Evolutionary conservation across 768 basidiomycete genomes (phyloP), one percentile per base, ranked within the genome.

Genomic region (Phallus indusiatus): DNA sequence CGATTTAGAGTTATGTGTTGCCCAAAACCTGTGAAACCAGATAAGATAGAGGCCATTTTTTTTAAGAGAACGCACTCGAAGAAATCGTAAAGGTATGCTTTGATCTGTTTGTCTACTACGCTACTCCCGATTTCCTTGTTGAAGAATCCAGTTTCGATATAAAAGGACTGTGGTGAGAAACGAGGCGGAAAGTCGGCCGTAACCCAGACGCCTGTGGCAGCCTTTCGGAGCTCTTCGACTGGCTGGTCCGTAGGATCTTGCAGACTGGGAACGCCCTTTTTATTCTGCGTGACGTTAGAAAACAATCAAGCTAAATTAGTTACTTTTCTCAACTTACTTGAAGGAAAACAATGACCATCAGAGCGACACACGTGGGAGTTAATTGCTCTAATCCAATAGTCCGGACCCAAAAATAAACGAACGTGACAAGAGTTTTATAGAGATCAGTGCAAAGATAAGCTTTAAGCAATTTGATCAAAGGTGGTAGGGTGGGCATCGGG

Each of bases 301-400:
- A 55, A 35, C 18, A 55, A 17, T 10, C 10, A 46, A 17, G 9
- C 21, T n/a, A 17, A 36, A 35, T 14, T 37, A 42, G 48, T 8
- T 28, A 21, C 2, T 33, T 28, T 9, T 5, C 20, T 18, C 47
- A 8, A 14, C 56, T 28, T 7, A 47, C 47, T 28, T 54, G 24
- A 17, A 64, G 56, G 21, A 35, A 64, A 14, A 46, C 55, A 28
- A 64, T 59, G 34, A 64, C 52, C 62, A 64, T 62, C 24, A 62
- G 53, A 47, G 56, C 54, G 16, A 64, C 36, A 46, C 63, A 64
- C 18, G 63, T 36, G 17, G 60, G 46, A 12, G 51, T 47, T 35
- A 64, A n/a, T 47, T 54, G 51, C 7, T 18, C 47, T 22, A 55
- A 24, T 22, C 46, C 37, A 6, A 64, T 55, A 22, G 53, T 53